Evolutionary conservation across 2,329 filamentous ascomycete species (phyloP).

Genomic region (Penicillium sp.): DNA sequence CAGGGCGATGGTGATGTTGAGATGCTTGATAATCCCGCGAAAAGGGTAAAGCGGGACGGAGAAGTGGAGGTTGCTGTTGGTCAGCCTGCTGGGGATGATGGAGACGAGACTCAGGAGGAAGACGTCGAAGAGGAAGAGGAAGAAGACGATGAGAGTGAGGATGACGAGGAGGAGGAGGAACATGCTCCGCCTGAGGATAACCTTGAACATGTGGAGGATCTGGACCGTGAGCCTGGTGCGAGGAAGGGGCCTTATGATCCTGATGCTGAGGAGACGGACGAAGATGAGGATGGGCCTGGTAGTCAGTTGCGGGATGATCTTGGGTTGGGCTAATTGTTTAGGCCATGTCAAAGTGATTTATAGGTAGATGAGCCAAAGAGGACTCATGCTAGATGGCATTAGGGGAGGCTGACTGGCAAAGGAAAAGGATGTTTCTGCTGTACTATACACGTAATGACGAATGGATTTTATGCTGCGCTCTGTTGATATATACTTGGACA

Average conservation of each 20-base stretch:
- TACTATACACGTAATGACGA: constrained; percentile 25
- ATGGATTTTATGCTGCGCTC: constrained; percentile 16
- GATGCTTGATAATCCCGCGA: constrained; percentile 26
- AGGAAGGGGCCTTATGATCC: constrained; percentile 30
- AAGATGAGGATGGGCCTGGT: constrained; percentile 33
- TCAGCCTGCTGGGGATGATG: constrained; percentile 7
- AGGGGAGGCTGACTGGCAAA: neutral
- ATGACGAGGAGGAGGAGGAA: constrained; percentile 24
- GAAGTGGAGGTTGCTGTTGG: constrained; percentile 12
- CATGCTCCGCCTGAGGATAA: constrained; percentile 2
- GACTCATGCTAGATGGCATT: neutral
- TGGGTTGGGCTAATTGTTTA: constrained; percentile 27
- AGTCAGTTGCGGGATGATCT: constrained; percentile 35
- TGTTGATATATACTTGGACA: neutral
- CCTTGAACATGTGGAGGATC: constrained; percentile 32
- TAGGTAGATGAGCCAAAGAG: neutral
- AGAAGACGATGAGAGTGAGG: constrained; percentile 28
- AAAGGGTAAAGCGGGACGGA: constrained; percentile 23
- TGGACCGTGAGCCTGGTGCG: constrained; percentile 31
- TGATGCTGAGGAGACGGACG: constrained; percentile 37
- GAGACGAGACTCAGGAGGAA: constrained; percentile 30
- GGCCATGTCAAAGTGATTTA: neutral
- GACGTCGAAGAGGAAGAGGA: constrained; percentile 25
- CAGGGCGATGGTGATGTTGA: constrained; percentile 23
- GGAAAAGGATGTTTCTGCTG: constrained; percentile 12